Conservation (phyloP, 176 grass and related monocot genomes). For the Juncus effusus region DNA sequence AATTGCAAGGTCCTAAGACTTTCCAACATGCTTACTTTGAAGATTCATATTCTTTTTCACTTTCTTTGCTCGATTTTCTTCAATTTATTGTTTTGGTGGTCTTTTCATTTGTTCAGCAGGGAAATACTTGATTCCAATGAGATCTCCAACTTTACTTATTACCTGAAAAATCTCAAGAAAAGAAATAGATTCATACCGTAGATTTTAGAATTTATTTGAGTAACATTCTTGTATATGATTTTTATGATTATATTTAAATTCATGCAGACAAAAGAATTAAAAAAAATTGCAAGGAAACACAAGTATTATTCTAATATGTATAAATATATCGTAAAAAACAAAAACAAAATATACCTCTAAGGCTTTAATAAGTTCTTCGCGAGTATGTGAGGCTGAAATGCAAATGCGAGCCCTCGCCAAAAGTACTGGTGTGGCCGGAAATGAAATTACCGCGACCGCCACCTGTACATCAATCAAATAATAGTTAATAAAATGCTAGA, state of each 20-base stretch:
- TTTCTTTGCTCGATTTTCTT: no score
- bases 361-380: slow-evolving; percentile 64
- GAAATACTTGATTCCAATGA: slow-evolving; percentile 78
- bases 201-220: neutral
- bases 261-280: slow-evolving; percentile 1
- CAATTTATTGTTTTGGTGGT: no score
- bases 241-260: neutral
- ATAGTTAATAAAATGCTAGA: neutral
- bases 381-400: slow-evolving; percentile 80
- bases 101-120: slow-evolving; percentile 31
- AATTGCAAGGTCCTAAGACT: no score
- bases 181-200: neutral
- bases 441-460: slow-evolving; percentile 72
- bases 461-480: slow-evolving; percentile 31
- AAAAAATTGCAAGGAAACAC: neutral
- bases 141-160: slow-evolving; percentile 76
- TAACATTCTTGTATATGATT: neutral
- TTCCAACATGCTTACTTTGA: no score
- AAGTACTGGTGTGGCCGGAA: slow-evolving; percentile 74
- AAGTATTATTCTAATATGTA: neutral
- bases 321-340: no score
- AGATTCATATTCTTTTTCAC: no score
- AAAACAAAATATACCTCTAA: slow-evolving; percentile 44
- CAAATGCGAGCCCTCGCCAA: slow-evolving; percentile 72
- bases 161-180: slow-evolving; percentile 32